Conservation (phyloP, 225 moss, liverwort and hornwort genomes). For the Pleurozium schreberi region DNA sequence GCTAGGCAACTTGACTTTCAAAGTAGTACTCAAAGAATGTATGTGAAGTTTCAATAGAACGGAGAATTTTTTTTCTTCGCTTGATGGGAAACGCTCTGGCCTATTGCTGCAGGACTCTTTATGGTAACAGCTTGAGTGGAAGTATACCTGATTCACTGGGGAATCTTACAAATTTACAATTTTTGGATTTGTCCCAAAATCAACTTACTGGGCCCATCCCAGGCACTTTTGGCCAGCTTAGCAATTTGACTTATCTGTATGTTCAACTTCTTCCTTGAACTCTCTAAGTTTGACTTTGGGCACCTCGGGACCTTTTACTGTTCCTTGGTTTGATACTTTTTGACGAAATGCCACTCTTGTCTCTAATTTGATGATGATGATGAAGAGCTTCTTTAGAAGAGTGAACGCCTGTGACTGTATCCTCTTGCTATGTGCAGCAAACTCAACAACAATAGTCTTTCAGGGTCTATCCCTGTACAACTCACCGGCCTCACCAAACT, state of each 20-base stretch:
- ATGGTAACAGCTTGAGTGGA: constrained; percentile 2
- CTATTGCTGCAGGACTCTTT: constrained; percentile 14
- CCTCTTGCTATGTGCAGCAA: constrained; percentile 13
- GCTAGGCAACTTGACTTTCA: background rate
- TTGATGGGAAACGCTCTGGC: background rate
- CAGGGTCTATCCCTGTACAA: constrained; percentile 14
- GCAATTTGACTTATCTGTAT: background rate
- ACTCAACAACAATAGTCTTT: constrained; percentile 2
- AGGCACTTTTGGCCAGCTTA: constrained; percentile 7
- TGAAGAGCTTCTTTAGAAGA: background rate
- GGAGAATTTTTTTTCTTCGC: background rate
- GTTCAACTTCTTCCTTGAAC: background rate
- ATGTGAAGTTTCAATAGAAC: background rate
- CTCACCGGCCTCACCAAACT: background rate
- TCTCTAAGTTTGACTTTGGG: background rate
- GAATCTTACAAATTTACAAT: background rate
- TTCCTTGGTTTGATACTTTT: background rate
- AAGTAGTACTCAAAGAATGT: background rate
- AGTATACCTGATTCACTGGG: constrained; percentile 13
- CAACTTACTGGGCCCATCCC: constrained; percentile 12
- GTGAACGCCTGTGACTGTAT: background rate
- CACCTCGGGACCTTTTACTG: background rate
- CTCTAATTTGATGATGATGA: background rate
- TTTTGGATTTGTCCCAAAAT: constrained; percentile 11
- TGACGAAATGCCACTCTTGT: background rate